phyloP scores from a whole-genome alignment of 768 basidiomycete species.

The Boletus huronensis region DNA sequence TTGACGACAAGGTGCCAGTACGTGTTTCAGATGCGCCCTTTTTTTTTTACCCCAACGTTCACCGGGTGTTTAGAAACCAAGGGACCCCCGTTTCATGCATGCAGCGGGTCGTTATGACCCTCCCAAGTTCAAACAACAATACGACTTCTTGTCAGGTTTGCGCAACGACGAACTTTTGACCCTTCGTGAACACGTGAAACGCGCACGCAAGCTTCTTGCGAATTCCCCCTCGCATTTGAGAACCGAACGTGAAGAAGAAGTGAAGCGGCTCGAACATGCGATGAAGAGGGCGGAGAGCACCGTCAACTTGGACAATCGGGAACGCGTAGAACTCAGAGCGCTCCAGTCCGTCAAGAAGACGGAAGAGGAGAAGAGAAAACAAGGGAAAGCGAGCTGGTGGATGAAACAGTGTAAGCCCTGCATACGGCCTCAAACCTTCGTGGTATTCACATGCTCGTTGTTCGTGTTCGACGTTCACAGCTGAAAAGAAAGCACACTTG shows the following conservation, averaged over 20 bases:
- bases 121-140: slow-evolving; percentile 64
- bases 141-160: slow-evolving; percentile 68
- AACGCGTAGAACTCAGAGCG: slow-evolving; percentile 69
- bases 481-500: slow-evolving; percentile 73
- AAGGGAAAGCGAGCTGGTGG: slow-evolving; percentile 83
- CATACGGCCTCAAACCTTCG: not conserved
- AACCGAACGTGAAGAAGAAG: slow-evolving; percentile 62
- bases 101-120: slow-evolving; percentile 65
- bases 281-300: slow-evolving; percentile 74
- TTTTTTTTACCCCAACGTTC: not conserved
- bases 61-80: slow-evolving; percentile 49
- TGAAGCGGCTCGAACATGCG: slow-evolving; percentile 64
- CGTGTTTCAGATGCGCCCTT: slow-evolving; percentile 23
- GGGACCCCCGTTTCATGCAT: slow-evolving; percentile 85
- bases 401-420: slow-evolving; percentile 69
- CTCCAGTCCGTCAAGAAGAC: slow-evolving; percentile 44
- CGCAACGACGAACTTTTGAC: slow-evolving; percentile 62
- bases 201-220: slow-evolving; percentile 59
- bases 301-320: slow-evolving; percentile 68
- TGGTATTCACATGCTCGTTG: slow-evolving; percentile 1
- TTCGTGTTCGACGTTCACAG: slow-evolving; percentile 37
- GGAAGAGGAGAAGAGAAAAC: slow-evolving; percentile 56
- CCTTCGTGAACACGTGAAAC: slow-evolving; percentile 62
- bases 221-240: slow-evolving; percentile 61
- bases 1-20: slow-evolving; percentile 66